Percentiles rank a stretch among this genome's conserved stretches.
Evolutionary conservation across 345 rosid species (phyloP).

Genomic region (Kandelia obovata): DNA sequence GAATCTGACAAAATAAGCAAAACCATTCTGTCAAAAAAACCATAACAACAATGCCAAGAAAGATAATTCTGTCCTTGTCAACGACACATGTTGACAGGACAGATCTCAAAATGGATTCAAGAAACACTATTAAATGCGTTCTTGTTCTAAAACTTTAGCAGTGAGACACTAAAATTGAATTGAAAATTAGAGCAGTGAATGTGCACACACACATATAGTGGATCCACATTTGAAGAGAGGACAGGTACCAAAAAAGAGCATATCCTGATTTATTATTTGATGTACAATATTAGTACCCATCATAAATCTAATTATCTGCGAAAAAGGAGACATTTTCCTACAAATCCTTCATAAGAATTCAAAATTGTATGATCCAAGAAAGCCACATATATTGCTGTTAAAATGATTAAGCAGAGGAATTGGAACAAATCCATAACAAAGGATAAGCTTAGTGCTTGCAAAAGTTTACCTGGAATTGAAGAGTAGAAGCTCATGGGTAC

Average conservation of each 20-base stretch:
- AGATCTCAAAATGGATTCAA: constrained; percentile 8
- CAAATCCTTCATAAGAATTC: constrained; percentile 1
- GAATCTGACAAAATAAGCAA: constrained; percentile 42
- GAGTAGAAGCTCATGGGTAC: constrained; percentile 63
- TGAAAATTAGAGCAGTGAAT: neutral
- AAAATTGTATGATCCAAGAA: neutral
- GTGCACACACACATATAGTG: neutral
- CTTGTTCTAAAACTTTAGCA: constrained; percentile 1
- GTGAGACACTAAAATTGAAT: neutral
- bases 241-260: neutral
- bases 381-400: neutral
- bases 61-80: neutral
- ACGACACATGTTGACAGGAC: neutral
- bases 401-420: constrained; percentile 10
- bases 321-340: neutral
- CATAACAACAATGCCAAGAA: neutral
- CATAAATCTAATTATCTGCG: no score
- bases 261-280: neutral
- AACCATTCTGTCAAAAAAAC: constrained; percentile 12
- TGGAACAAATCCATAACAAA: constrained; percentile 5
- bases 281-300: neutral
- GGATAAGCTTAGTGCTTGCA: neutral
- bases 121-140: constrained; percentile 2
- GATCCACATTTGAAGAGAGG: neutral
- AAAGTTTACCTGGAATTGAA: constrained; percentile 77